phyloP scores from a whole-genome alignment of 345 rosid species.

The Eucalyptus marginata region DNA sequence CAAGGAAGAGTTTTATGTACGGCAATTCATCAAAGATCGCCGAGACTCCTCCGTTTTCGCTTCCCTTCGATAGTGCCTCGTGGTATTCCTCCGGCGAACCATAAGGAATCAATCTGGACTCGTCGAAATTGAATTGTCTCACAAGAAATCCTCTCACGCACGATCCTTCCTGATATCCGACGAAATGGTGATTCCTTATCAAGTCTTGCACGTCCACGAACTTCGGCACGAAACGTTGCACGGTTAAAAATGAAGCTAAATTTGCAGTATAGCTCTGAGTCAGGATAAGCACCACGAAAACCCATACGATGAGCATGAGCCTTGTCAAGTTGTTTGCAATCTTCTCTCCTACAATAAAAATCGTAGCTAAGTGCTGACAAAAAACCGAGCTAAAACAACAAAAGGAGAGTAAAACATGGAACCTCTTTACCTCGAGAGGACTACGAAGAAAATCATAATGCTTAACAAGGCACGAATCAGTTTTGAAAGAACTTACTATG shows the following conservation, averaged over 20 bases:
- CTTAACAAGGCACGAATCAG: slow-evolving; percentile 26
- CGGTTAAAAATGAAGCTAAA: slow-evolving; percentile 43
- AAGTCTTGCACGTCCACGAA: slow-evolving; percentile 21
- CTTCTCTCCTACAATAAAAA: slow-evolving; percentile 41
- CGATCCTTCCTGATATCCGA: slow-evolving; percentile 33
- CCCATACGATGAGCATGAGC: slow-evolving; percentile 43
- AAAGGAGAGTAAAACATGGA: background rate
- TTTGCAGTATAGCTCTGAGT: slow-evolving; percentile 73
- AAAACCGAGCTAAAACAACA: background rate
- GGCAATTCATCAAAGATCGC: background rate
- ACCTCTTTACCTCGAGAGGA: background rate
- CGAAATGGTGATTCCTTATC: slow-evolving; percentile 12
- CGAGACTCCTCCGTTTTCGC: slow-evolving; percentile 20
- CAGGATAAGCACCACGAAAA: slow-evolving; percentile 48
- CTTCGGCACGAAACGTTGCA: slow-evolving; percentile 39
- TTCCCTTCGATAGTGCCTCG: slow-evolving; percentile 17
- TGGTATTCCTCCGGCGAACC: slow-evolving; percentile 7
- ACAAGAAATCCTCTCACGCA: slow-evolving; percentile 20
- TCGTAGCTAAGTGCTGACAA: background rate
- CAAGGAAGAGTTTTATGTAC: no score
- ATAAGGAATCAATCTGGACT: background rate
- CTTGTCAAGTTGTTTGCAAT: slow-evolving; percentile 38
- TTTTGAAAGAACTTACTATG: slow-evolving; percentile 26
- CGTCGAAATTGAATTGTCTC: slow-evolving; percentile 1
- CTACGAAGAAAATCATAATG: background rate